Percentiles rank a stretch among this genome's conserved stretches.
Evolutionary conservation across 495 filamentous ascomycete species (phyloP).

Genomic region (Stereocaulon alpinum): DNA sequence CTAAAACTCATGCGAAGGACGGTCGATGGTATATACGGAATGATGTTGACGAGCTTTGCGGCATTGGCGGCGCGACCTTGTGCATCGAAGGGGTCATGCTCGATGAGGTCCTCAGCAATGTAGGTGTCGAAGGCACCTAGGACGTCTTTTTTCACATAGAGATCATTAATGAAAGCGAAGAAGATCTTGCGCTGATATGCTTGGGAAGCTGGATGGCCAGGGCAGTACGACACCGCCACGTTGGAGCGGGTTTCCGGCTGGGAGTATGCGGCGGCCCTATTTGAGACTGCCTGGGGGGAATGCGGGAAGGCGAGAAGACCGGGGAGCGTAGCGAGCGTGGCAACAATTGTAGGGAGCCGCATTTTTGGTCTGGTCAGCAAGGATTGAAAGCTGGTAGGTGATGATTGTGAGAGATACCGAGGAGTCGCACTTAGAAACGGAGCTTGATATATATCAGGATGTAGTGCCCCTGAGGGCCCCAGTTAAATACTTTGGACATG

Average conservation of each 20-base stretch:
- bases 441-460: neutral
- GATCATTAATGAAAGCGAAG: constrained; percentile 8
- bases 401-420: neutral
- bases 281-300: neutral
- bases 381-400: neutral
- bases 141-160: constrained; percentile 12
- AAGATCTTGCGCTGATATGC: constrained; percentile 12
- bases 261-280: too few relatives aligned
- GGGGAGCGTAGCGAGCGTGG: neutral
- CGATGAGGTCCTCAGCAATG: constrained; percentile 10
- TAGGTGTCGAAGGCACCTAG: constrained; percentile 12
- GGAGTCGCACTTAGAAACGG: neutral
- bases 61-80: constrained; percentile 11
- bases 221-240: constrained; percentile 6
- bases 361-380: neutral
- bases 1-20: constrained; percentile 12
- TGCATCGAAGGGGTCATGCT: constrained; percentile 16
- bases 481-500: too few relatives aligned
- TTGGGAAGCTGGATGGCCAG: constrained; percentile 5
- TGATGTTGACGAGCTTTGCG: constrained; percentile 5
- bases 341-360: neutral
- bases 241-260: neutral
- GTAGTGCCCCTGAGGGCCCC: neutral
- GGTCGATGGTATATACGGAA: constrained; percentile 5
- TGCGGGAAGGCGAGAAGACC: neutral